Base-by-base conservation (phyloP, 2,329 filamentous ascomycete species). In the Colletotrichum phormii region DNA sequence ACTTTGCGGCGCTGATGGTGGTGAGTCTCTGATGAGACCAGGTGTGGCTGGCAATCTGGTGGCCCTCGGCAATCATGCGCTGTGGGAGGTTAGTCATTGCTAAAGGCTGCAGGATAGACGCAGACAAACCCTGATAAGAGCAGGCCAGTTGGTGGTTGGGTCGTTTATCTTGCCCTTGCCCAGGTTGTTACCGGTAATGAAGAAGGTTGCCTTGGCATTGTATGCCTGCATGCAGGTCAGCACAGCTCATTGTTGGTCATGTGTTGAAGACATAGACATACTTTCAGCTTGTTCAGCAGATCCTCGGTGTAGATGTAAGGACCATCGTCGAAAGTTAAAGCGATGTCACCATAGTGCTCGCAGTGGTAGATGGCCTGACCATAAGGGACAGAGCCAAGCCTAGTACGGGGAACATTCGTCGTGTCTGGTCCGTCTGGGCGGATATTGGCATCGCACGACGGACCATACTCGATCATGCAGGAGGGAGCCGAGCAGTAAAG, bases 131-230 rank as follows among this genome's bases (percentile, higher is more conserved):
- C 76, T 76, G n/a, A 87, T 77, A 26, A 86, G 76, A 22, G 62
- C 75, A 4, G 81, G 76, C 81, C 81, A 86, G 2, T 61, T 74
- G 12, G 74, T 81, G 18, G 81, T 83, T 4, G 84, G 80, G 67
- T 86, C 83, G 74, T 90, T 89, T 75, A 90, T 90, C 29, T 77
- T 78, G 5, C 81, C 81, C 77, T 85, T 86, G 66, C 79, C 81
- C 4, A 79, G 75, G 75, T 84, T 85, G 77, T 84, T 83, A 1
- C 84, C 84, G 0, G 82, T 81, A 58, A 86, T 79, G 76, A 93
- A 93, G 79, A 94, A 94, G 2, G 92, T 93, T 1, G 90, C 91
- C 75, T 89, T 91, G 15, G 89, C 90, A 33, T 87, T 83, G 77
- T 92, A 91, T 31, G 82, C 84, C 76, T 80, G 37, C 22, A 49